Percentiles rank a stretch among this genome's conserved stretches.
Conservation (phyloP, 345 rosid species). For the Arabidopsis thaliana region TAIR10.1 NC_003070.9:25571001-25571500, state of each 20-base stretch:
- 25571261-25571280: slow-evolving; percentile 91
- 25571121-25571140: background rate
- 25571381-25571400: slow-evolving; percentile 95
- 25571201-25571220: slow-evolving; percentile 4
- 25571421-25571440: slow-evolving; percentile 71
- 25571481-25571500: slow-evolving; percentile 66
- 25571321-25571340: slow-evolving; percentile 70
- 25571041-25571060: background rate
- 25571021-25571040: background rate
- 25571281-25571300: slow-evolving; percentile 95
- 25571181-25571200: background rate
- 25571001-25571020: slow-evolving; percentile 3
- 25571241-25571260: slow-evolving; percentile 50
- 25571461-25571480: slow-evolving; percentile 98
- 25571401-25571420: slow-evolving; percentile 72
- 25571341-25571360: slow-evolving; percentile 58
- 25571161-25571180: background rate
- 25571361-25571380: slow-evolving; percentile 87
- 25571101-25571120: too few species aligned
- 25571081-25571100: background rate
- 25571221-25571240: background rate
- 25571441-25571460: slow-evolving; percentile 86
- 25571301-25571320: slow-evolving; percentile 84
- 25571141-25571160: background rate
- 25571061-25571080: background rate